Evolutionary conservation across 2,329 filamentous ascomycete genomes (phyloP), one percentile per base, ranked within the genome.

Genomic region (Huntiella moniliformis): DNA sequence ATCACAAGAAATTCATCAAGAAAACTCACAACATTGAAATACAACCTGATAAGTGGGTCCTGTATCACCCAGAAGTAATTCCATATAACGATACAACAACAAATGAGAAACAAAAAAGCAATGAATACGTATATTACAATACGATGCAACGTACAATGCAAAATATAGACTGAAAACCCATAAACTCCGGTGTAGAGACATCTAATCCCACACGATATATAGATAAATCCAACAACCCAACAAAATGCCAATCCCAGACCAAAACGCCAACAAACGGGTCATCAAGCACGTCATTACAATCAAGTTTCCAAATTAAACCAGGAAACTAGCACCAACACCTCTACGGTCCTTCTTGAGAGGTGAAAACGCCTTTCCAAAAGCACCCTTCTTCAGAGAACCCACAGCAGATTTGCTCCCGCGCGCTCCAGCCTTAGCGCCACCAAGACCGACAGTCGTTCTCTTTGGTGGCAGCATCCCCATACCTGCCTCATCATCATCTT

Each of bases 301-400:
- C 13, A 42, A 32, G 18, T 34, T 38, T 35, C 40, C 5, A 16
- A 31, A 11, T 53, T 54, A 72, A 45, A 62, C 67, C 49, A 76
- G 57, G 53, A 79, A 79, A 54, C 74, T 79, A 45, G 74, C 74
- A 50, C 67, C 66, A 3, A 73, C 67, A 31, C 74, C 74, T 50
- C 76, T 73, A 48, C 71, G 70, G 43, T 84, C 75, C 56, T 72
- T 71, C 63, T 86, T 86, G 49, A 86, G 61, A 5, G 81, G 81
- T 13, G 80, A 85, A 57, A 86, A 85, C 3, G 66, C 56, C 13
- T 62, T 63, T 10, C 65, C 65, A 10, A 67, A 66, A 51, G 58
- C n/a, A 57, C 57, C 31, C 60, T 59, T 35, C 55, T 61, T 39
- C 68, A 58, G 1, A 60, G 61, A 18, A 60, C 38, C 47, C 31